Conservation (phyloP, 2,329 filamentous ascomycete species). For the Hypoxylon sp. region DNA sequence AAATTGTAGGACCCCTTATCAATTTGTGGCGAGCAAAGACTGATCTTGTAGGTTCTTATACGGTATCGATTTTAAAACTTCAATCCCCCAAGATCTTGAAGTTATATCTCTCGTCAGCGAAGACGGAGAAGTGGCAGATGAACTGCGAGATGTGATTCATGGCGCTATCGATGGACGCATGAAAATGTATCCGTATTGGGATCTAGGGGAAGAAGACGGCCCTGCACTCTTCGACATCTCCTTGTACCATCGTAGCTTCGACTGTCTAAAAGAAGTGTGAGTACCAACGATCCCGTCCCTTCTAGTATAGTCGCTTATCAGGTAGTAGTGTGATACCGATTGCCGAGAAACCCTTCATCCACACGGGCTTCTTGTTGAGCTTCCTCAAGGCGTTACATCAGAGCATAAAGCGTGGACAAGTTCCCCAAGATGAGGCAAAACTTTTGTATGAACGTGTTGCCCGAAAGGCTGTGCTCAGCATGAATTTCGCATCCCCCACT, state of each 20-base stretch:
- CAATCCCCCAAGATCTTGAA: conserved; percentile 10
- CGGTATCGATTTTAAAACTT: conserved; percentile 4
- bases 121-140: conserved; percentile 11
- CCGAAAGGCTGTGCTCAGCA: neutral
- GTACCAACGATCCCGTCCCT: conserved; percentile 1
- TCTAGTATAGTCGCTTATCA: neutral
- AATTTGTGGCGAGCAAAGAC: neutral
- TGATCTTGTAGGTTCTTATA: conserved; percentile 19
- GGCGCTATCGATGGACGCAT: conserved; percentile 3
- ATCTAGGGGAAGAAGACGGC: conserved; percentile 28
- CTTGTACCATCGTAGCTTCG: conserved; percentile 11
- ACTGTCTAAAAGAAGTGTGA: conserved; percentile 29
- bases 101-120: conserved; percentile 19
- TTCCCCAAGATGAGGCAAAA: conserved; percentile 8
- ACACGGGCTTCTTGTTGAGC: conserved; percentile 26
- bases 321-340: conserved; percentile 20
- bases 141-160: conserved; percentile 11
- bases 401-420: conserved; percentile 14
- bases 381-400: conserved; percentile 19
- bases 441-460: conserved; percentile 26
- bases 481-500: conserved; percentile 7
- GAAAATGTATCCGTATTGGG: neutral
- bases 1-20: conserved; percentile 8
- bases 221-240: conserved; percentile 25
- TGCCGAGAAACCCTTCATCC: neutral